These are phyloP conservation scores for Halteria grandinella DNA, from an alignment of 73 alveolate species.

Conservation along the genomic window DNA sequence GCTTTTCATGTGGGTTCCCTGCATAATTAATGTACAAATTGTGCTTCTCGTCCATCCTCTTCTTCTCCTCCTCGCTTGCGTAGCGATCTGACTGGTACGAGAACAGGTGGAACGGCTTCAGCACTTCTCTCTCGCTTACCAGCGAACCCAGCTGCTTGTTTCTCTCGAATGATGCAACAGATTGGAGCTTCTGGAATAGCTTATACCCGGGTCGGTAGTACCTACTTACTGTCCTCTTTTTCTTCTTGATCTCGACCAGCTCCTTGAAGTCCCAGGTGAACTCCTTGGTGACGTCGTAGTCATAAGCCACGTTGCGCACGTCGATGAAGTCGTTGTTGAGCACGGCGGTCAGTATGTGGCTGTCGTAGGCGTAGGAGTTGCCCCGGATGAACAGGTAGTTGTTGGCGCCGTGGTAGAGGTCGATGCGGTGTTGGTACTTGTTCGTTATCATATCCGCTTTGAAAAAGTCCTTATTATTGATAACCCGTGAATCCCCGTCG, in stretches of 20 bases:
- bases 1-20: not conserved
- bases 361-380: conserved; percentile 41
- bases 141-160: conserved; percentile 7
- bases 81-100: conserved; percentile 24
- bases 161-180: not conserved
- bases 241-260: conserved; percentile 38
- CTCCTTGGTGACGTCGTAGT: conserved; percentile 49
- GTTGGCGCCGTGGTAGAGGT: conserved; percentile 67
- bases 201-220: conserved; percentile 13
- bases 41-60: not conserved
- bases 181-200: not conserved
- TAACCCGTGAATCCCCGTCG: conserved; percentile 47
- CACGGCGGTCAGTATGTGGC: conserved; percentile 33
- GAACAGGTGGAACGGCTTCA: conserved; percentile 19
- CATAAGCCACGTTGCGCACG: conserved; percentile 49
- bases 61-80: not conserved
- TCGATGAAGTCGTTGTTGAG: conserved; percentile 54
- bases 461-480: conserved; percentile 63
- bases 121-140: not conserved
- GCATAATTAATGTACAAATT: not conserved
- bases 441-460: conserved; percentile 10
- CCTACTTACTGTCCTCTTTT: conserved; percentile 9
- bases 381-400: conserved; percentile 50
- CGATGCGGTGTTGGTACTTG: conserved; percentile 15
- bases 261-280: conserved; percentile 69